phyloP scores from a whole-genome alignment of 1,284 basidiomycete species.

The Rhodofomes roseus region DNA sequence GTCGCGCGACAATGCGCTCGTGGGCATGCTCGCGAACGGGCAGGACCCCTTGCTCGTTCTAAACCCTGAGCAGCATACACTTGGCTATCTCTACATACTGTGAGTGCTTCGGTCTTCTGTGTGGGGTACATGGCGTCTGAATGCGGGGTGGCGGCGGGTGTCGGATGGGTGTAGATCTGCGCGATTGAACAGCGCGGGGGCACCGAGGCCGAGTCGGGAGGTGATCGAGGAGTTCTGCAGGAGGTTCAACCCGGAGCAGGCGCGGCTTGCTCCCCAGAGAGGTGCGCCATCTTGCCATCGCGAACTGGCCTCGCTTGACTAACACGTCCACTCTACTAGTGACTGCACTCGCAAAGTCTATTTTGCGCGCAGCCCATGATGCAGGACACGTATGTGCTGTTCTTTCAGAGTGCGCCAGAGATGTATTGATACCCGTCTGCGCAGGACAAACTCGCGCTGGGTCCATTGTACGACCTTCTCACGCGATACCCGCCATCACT shows the following conservation, averaged over 20 bases:
- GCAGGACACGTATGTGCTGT: conserved; percentile 19
- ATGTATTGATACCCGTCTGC: conserved; percentile 1
- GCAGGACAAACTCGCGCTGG: conserved; percentile 43
- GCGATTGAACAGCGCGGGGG: conserved; percentile 35
- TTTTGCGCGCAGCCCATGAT: conserved; percentile 23
- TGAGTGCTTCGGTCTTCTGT: conserved; percentile 34
- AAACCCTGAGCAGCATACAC: conserved; percentile 49
- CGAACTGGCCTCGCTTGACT: background rate
- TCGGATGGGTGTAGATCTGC: conserved; percentile 41
- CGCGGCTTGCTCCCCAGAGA: conserved; percentile 62
- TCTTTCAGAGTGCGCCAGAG: background rate
- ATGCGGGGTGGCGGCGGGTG: background rate
- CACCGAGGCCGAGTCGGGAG: conserved; percentile 29
- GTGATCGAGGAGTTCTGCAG: conserved; percentile 56
- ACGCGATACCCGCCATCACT: conserved; percentile 53
- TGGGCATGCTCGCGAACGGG: conserved; percentile 44
- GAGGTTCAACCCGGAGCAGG: conserved; percentile 54
- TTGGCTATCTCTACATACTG: conserved; percentile 70
- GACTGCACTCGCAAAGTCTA: conserved; percentile 32
- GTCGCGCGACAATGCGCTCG: conserved; percentile 19
- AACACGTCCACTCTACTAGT: conserved; percentile 21
- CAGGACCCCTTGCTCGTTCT: conserved; percentile 60
- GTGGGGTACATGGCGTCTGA: background rate
- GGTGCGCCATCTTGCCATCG: conserved; percentile 34
- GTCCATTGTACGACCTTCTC: conserved; percentile 55